phyloP scores from a whole-genome alignment of 345 rosid species.

The Aethionema arabicum region DNA sequence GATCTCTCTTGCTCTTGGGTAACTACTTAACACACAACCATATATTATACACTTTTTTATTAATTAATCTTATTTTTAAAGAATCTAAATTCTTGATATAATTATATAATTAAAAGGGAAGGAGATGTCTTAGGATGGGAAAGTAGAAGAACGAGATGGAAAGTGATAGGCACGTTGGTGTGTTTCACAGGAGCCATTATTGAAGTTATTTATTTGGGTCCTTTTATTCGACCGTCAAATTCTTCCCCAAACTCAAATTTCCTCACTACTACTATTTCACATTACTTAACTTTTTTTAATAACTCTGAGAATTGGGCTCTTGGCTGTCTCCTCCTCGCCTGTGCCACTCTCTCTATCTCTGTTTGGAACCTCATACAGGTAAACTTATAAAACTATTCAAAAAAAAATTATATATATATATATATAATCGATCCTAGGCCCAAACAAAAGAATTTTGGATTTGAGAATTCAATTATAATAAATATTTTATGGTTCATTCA shows the following conservation, averaged over 20 bases:
- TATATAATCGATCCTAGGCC: too few species aligned
- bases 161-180: slow-evolving; percentile 56
- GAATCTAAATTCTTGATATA: not conserved
- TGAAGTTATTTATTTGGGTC: slow-evolving; percentile 57
- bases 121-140: slow-evolving; percentile 44
- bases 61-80: not conserved
- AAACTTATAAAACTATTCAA: too few species aligned
- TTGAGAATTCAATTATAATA: not conserved
- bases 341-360: slow-evolving; percentile 58
- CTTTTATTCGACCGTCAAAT: slow-evolving; percentile 44
- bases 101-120: slow-evolving; percentile 35
- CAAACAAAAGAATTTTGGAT: too few species aligned
- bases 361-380: slow-evolving; percentile 77
- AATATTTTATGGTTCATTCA: not conserved
- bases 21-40: slow-evolving; percentile 21
- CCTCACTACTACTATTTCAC: slow-evolving; percentile 34
- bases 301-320: slow-evolving; percentile 62
- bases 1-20: slow-evolving; percentile 58
- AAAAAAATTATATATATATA: too few species aligned
- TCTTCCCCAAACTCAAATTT: slow-evolving; percentile 36
- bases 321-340: slow-evolving; percentile 68
- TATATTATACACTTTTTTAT: not conserved
- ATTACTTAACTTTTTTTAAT: slow-evolving; percentile 50
- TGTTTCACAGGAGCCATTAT: slow-evolving; percentile 56
- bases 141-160: slow-evolving; percentile 42